Evolutionary conservation across 1,139 yeast genomes (phyloP).

Genomic region (Petasospora fabianii): DNA sequence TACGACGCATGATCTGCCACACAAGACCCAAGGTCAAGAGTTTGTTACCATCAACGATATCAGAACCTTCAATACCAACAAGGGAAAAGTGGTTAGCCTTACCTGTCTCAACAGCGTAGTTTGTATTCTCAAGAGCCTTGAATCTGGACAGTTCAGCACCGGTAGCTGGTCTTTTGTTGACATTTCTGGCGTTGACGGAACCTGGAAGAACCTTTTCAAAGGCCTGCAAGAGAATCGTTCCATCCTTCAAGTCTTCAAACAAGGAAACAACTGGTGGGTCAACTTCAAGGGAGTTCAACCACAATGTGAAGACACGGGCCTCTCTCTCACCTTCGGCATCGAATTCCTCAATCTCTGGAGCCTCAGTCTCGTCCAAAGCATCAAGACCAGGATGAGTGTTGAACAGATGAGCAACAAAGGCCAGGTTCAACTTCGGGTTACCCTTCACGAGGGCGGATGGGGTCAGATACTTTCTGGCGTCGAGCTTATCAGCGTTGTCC

Average conservation of each 20-base stretch:
- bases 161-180: conserved; percentile 74
- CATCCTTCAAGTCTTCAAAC: conserved; percentile 94
- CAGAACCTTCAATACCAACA: conserved; percentile 98
- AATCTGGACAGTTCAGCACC: conserved; percentile 79
- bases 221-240: conserved; percentile 84
- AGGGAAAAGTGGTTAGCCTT: conserved; percentile 87
- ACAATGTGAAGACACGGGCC: conserved; percentile 94
- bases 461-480: conserved; percentile 90
- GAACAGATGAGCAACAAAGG: conserved; percentile 95
- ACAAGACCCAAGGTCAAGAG: conserved; percentile 90
- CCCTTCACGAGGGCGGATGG: conserved; percentile 93
- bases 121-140: conserved; percentile 93
- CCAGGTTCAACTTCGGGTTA: conserved; percentile 92
- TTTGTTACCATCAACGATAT: conserved; percentile 91
- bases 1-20: conserved; percentile 98
- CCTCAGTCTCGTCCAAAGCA: conserved; percentile 89
- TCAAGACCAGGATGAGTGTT: conserved; percentile 96
- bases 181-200: conserved; percentile 72
- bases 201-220: conserved; percentile 96
- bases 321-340: conserved; percentile 99
- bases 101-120: conserved; percentile 95
- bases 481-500: conserved; percentile 83
- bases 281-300: conserved; percentile 95
- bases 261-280: conserved; percentile 90
- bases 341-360: conserved; percentile 83